Evolutionary conservation across 2,329 filamentous ascomycete genomes (phyloP).

Genomic region (Claviceps pazoutovae): DNA sequence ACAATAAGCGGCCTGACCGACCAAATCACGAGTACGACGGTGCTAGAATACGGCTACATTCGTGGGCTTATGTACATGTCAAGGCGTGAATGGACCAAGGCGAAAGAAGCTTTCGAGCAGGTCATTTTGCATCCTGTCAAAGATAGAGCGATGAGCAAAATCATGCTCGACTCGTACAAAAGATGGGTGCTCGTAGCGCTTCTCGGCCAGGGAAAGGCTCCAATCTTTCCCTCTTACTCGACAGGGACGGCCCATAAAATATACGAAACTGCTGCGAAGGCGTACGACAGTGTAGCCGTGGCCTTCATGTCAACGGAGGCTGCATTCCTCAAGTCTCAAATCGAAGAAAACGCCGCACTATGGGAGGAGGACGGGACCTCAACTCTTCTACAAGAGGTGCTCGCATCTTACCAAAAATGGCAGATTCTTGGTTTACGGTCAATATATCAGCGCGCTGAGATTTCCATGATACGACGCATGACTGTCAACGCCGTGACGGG

Average conservation of each 20-base stretch:
- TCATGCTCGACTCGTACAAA: conserved; percentile 84
- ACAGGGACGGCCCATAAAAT: conserved; percentile 37
- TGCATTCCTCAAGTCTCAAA: conserved; percentile 47
- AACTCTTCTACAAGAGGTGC: conserved; percentile 55
- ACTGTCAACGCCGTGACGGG: conserved; percentile 43
- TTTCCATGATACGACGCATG: conserved; percentile 35
- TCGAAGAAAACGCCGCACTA: conserved; percentile 38
- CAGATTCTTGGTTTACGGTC: conserved; percentile 59
- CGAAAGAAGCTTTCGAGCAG: conserved; percentile 46
- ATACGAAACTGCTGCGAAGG: conserved; percentile 45
- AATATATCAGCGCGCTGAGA: conserved; percentile 50
- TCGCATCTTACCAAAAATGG: conserved; percentile 59
- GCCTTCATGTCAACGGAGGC: conserved; percentile 48
- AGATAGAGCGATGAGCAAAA: conserved; percentile 50
- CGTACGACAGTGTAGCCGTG: conserved; percentile 57
- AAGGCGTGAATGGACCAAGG: conserved; percentile 46
- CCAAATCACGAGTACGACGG: conserved; percentile 32
- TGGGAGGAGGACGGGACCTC: conserved; percentile 63
- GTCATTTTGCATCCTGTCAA: conserved; percentile 53
- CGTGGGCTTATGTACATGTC: conserved; percentile 52
- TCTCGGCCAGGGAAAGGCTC: conserved; percentile 50
- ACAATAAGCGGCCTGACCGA: conserved; percentile 41
- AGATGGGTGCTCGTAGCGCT: conserved; percentile 75
- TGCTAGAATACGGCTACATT: conserved; percentile 55
- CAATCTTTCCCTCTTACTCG: conserved; percentile 41